Base-by-base conservation (phyloP, 805 yeast species). In the Cyberlindnera maritima region DNA sequence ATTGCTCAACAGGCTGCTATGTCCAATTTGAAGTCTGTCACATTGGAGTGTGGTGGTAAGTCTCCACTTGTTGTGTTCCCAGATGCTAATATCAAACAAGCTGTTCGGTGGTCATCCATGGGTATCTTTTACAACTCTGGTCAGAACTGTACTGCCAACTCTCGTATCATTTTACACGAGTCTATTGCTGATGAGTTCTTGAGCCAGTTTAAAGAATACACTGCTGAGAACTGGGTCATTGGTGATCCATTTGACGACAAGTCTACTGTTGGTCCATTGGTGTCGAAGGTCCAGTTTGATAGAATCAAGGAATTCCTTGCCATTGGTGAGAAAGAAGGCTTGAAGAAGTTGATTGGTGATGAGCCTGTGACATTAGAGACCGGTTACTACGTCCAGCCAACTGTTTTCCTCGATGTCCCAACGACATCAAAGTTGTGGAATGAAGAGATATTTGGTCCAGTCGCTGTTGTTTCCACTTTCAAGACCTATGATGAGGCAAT, bases 401-500 rank as follows among this genome's bases (percentile, higher is more conserved):
- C 95, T 4, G 73, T 88, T 36, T 87, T 88, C 57, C 75, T 83
- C 21, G 86, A 85, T 58, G 88, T 85, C 41, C 75, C 71, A 44
- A 82, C 83, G 51, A 64, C 74, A 28, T 82, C 83, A 79, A 71
- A 76, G 49, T 78, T 88, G 42, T 85, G 83, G 47, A 74, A 75
- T 54, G 96, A 88, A 66, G 96, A 88, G 67, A 87, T 88, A 48
- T 88, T 88, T 65, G 96, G 96, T 17, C 96, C 96, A 14, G 96
- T 88, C 29, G 88, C 83, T 21, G 73, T 81, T 8, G 72, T 85
- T 31, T 79, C 83, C 47, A 79, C 77, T 65, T 88, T 88, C 68
- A 62, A 69, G 32, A 70, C 81, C 26, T 85, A 81, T 54, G 84
- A 79, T 41, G 91, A 88, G 53, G 96, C 80, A 5, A 53, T 88